Percentiles rank a stretch among this genome's conserved stretches.
phyloP scores from a whole-genome alignment of 768 basidiomycete species.

The Xerocomellus intermedius region DNA sequence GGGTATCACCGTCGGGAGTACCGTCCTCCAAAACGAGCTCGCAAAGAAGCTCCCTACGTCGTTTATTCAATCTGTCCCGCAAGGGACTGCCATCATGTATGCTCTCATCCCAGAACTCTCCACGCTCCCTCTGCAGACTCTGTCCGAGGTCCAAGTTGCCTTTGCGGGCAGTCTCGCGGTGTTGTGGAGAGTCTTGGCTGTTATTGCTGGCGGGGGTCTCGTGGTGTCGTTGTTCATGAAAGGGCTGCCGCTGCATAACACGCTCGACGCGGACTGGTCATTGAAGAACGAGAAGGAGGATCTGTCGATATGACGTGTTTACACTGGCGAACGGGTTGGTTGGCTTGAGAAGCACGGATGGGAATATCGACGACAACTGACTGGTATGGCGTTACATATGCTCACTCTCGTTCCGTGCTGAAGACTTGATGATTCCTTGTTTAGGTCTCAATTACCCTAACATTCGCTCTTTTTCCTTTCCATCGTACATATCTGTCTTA shows the following conservation, averaged over 20 bases:
- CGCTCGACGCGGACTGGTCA: background rate
- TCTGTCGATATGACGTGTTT: background rate
- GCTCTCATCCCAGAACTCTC: slow-evolving; percentile 44
- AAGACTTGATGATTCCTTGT: background rate
- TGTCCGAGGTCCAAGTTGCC: slow-evolving; percentile 36
- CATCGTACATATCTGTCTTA: too few relatives aligned
- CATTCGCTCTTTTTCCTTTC: too few relatives aligned
- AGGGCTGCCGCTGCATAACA: background rate
- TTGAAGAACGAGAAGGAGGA: background rate
- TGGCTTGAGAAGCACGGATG: background rate
- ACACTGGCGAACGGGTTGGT: background rate
- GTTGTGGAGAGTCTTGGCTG: slow-evolving; percentile 44
- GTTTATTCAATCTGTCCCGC: slow-evolving; percentile 36
- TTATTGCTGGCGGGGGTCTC: slow-evolving; percentile 23
- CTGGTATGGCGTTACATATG: too few relatives aligned
- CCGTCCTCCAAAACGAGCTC: slow-evolving; percentile 51
- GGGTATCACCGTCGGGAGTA: slow-evolving; percentile 48
- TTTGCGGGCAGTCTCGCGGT: slow-evolving; percentile 39
- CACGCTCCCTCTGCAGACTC: slow-evolving; percentile 33
- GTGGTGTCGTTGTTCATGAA: slow-evolving; percentile 3
- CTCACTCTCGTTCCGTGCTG: too few relatives aligned
- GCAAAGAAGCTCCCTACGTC: slow-evolving; percentile 37
- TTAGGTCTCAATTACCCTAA: too few relatives aligned
- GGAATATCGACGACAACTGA: too few relatives aligned
- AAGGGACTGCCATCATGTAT: slow-evolving; percentile 42